Percentiles rank a stretch among this genome's conserved stretches.
phyloP scores from a whole-genome alignment of 148 eudicot genomes.

The Rhododendron griersonianum region DNA sequence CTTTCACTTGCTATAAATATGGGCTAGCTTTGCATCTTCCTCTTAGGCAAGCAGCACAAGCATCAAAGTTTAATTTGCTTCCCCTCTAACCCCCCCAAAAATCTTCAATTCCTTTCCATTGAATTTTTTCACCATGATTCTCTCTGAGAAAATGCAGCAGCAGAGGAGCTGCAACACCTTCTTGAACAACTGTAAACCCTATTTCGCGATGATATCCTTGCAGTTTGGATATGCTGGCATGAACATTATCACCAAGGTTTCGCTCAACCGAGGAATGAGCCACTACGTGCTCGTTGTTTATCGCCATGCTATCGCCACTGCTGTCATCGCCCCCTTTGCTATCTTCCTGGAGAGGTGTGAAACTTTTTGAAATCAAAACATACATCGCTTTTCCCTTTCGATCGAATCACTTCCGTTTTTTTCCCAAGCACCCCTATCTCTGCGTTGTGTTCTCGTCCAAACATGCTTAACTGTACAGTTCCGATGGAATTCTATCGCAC shows the following conservation, averaged over 20 bases:
- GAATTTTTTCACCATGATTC: background rate
- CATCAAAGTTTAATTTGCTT: background rate
- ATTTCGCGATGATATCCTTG: constrained; percentile 47
- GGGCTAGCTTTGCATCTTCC: background rate
- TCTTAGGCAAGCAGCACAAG: background rate
- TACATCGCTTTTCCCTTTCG: background rate
- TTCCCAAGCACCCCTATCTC: too few relatives aligned
- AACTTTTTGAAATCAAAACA: background rate
- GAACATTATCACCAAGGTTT: constrained; percentile 81
- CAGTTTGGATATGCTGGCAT: constrained; percentile 83
- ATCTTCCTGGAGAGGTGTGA: constrained; percentile 64
- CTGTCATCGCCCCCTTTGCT: constrained; percentile 78
- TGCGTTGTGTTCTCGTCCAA: background rate
- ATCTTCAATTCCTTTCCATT: background rate
- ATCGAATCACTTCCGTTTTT: background rate
- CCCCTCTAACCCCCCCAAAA: background rate
- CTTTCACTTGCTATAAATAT: background rate
- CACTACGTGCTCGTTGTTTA: constrained; percentile 84
- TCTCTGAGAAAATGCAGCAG: background rate
- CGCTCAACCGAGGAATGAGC: constrained; percentile 87
- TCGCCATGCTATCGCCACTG: constrained; percentile 78
- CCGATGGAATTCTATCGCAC: background rate
- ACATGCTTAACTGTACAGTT: background rate
- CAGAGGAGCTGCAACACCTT: background rate
- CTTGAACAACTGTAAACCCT: background rate